Evolutionary conservation across 192 early-diverging fungal genomes (phyloP).

Genomic region (Gamsiella multidivaricata): DNA sequence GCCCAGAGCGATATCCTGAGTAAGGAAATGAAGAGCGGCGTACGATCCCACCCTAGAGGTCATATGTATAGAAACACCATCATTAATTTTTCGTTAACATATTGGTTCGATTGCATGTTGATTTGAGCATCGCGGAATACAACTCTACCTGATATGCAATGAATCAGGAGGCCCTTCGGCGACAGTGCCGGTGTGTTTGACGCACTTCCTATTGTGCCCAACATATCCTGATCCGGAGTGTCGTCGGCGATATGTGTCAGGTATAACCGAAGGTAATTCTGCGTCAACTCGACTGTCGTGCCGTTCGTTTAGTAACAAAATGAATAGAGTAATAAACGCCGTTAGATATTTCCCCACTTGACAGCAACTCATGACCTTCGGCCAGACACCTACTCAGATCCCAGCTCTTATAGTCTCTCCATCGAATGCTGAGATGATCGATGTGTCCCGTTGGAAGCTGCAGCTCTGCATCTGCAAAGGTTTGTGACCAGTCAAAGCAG

Average conservation of each 20-base stretch:
- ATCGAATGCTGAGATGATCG: slow-evolving; percentile 32
- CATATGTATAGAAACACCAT: not conserved
- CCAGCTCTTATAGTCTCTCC: slow-evolving; percentile 51
- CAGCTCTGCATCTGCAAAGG: slow-evolving; percentile 53
- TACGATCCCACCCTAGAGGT: slow-evolving; percentile 51
- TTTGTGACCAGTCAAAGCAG: slow-evolving; percentile 53
- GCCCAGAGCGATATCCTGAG: slow-evolving; percentile 52
- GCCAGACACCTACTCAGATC: slow-evolving; percentile 51
- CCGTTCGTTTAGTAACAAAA: not conserved
- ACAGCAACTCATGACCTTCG: no score
- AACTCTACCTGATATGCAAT: slow-evolving; percentile 44
- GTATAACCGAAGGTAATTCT: slow-evolving; percentile 51
- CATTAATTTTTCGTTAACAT: no score
- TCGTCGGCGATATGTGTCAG: slow-evolving; percentile 50
- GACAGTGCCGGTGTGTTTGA: not conserved
- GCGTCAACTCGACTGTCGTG: slow-evolving; percentile 41
- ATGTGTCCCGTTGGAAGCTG: slow-evolving; percentile 36
- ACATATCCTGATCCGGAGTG: slow-evolving; percentile 1
- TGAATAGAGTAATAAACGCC: not conserved
- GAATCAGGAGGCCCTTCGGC: slow-evolving; percentile 34
- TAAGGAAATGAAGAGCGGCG: slow-evolving; percentile 47
- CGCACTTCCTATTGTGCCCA: not conserved
- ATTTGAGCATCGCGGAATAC: no score
- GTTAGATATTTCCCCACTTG: no score
- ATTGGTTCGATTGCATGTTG: no score